Percentiles rank a stretch among this genome's conserved stretches.
phyloP scores from a whole-genome alignment of 2,329 filamentous ascomycete genomes.

The Penicillium sp. region DNA sequence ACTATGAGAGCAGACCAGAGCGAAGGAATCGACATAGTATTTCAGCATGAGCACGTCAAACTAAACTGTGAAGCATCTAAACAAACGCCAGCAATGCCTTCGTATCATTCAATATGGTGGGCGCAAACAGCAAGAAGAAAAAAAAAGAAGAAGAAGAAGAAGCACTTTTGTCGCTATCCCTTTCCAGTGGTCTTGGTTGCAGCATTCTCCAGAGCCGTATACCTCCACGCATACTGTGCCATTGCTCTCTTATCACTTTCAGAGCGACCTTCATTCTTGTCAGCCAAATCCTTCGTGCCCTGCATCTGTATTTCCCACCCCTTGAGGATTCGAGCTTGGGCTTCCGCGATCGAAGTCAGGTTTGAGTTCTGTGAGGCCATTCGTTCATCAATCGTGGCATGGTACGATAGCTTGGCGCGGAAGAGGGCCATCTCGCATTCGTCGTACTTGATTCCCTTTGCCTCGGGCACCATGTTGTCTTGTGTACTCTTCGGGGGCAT shows the following conservation, averaged over 20 bases:
- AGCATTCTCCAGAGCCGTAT: constrained; percentile 32
- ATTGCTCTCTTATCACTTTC: constrained; percentile 34
- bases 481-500: constrained; percentile 28
- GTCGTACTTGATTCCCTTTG: constrained; percentile 35
- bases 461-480: constrained; percentile 31
- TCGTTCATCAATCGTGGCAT: constrained; percentile 35
- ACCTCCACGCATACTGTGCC: constrained; percentile 37
- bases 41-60: neutral
- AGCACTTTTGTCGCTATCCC: constrained; percentile 7
- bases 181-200: constrained; percentile 27
- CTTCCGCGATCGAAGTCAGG: constrained; percentile 33
- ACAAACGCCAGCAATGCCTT: constrained; percentile 29
- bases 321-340: constrained; percentile 35
- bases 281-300: constrained; percentile 33
- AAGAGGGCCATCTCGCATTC: constrained; percentile 41
- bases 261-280: constrained; percentile 31
- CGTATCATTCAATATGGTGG: constrained; percentile 6
- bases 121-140: neutral
- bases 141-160: neutral
- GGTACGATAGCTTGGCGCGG: constrained; percentile 36
- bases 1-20: neutral
- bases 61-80: constrained; percentile 16
- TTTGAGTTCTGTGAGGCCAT: constrained; percentile 34
- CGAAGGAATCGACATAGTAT: neutral
- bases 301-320: constrained; percentile 38